Conservation (phyloP, 768 basidiomycete genomes). For the Leucosporidium yakuticum region DNA sequence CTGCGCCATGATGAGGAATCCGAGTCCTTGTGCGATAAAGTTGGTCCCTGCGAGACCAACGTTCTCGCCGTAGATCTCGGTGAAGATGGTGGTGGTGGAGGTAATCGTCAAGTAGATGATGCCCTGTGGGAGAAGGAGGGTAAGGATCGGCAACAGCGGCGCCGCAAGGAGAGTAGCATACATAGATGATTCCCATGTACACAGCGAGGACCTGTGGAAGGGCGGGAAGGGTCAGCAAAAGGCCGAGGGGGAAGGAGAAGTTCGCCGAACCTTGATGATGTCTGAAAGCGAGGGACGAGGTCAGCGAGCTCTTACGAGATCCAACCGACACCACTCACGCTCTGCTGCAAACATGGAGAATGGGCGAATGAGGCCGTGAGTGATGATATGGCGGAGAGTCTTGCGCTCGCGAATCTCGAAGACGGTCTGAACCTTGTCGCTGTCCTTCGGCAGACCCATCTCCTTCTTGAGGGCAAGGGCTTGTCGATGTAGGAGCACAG, state of each 20-base stretch:
- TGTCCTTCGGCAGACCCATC: constrained; percentile 27
- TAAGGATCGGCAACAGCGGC: too few species aligned
- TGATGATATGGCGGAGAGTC: constrained; percentile 46
- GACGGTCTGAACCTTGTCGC: constrained; percentile 33
- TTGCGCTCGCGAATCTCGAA: constrained; percentile 38
- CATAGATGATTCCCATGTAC: constrained; percentile 60
- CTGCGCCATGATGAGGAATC: constrained; percentile 52
- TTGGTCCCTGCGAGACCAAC: constrained; percentile 61
- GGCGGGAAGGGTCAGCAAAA: too few species aligned
- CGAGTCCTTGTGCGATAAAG: constrained; percentile 66
- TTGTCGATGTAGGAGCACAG: constrained; percentile 40
- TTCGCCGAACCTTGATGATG: neutral
- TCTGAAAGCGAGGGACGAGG: constrained; percentile 37
- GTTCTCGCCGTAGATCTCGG: constrained; percentile 50
- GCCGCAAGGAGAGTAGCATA: too few species aligned
- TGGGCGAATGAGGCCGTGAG: constrained; percentile 58
- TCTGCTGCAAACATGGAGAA: constrained; percentile 53
- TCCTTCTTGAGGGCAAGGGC: constrained; percentile 40
- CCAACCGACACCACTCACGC: constrained; percentile 4
- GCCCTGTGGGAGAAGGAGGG: constrained; percentile 1
- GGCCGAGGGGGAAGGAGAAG: neutral
- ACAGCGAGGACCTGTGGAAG: neutral
- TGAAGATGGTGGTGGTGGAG: constrained; percentile 36
- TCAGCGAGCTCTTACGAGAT: constrained; percentile 42
- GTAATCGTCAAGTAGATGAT: constrained; percentile 33